These are phyloP conservation scores for Isabelozyma rhagii DNA, from an alignment of 805 yeast genomes.

Conservation along the genomic window DNA sequence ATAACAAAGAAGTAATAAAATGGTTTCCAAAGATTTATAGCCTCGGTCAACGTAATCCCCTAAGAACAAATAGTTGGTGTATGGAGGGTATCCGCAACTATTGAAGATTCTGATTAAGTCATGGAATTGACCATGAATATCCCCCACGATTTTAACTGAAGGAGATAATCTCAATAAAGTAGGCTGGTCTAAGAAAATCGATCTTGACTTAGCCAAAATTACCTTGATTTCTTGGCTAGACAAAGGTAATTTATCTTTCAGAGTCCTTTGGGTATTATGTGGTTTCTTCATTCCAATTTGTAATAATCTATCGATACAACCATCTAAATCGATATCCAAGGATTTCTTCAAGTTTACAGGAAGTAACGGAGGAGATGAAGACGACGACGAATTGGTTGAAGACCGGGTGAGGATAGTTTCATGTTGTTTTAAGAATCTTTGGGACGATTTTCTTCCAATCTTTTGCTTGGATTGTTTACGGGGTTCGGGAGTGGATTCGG, in stretches of 20 bases:
- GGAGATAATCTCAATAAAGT: constrained; percentile 63
- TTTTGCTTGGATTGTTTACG: background rate
- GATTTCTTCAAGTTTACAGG: constrained; percentile 6
- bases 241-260: constrained; percentile 43
- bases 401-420: background rate
- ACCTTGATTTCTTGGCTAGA: constrained; percentile 52
- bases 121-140: constrained; percentile 68
- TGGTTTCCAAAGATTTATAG: constrained; percentile 54
- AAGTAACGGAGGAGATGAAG: constrained; percentile 13
- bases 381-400: constrained; percentile 7
- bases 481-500: constrained; percentile 22
- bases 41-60: constrained; percentile 65
- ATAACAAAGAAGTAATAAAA: constrained; percentile 48
- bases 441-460: background rate
- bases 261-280: constrained; percentile 7
- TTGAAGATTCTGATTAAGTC: constrained; percentile 55
- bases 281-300: constrained; percentile 38
- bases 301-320: constrained; percentile 58
- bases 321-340: constrained; percentile 52
- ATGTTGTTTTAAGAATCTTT: background rate
- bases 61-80: constrained; percentile 51
- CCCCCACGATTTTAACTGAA: constrained; percentile 82
- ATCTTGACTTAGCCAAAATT: constrained; percentile 56
- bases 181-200: constrained; percentile 63
- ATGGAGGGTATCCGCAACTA: constrained; percentile 59